phyloP scores from a whole-genome alignment of 2,329 filamentous ascomycete genomes.

The Cercospora brassicicola region DNA sequence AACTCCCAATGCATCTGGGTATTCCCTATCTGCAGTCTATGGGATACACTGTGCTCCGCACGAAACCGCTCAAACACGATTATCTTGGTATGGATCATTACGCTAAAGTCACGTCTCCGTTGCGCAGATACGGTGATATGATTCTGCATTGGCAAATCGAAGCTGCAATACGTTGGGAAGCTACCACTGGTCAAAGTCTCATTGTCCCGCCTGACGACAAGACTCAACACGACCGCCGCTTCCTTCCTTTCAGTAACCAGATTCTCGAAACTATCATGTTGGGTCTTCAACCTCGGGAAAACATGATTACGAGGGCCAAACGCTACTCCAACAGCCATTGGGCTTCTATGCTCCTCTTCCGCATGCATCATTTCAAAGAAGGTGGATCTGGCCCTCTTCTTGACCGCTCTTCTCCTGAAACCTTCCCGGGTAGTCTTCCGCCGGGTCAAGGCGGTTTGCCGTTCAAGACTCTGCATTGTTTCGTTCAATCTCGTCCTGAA shows the following conservation, averaged over 20 bases:
- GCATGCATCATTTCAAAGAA: slow-evolving; percentile 52
- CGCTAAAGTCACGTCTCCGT: slow-evolving; percentile 60
- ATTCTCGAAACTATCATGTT: slow-evolving; percentile 53
- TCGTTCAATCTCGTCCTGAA: slow-evolving; percentile 7
- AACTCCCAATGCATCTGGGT: slow-evolving; percentile 42
- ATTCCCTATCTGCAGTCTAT: slow-evolving; percentile 45
- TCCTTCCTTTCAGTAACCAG: slow-evolving; percentile 53
- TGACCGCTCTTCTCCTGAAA: background rate
- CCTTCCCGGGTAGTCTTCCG: background rate
- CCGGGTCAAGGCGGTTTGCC: slow-evolving; percentile 21
- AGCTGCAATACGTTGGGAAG: slow-evolving; percentile 59
- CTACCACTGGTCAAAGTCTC: slow-evolving; percentile 47
- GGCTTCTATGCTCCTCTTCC: slow-evolving; percentile 56
- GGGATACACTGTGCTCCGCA: slow-evolving; percentile 48
- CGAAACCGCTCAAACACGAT: slow-evolving; percentile 51
- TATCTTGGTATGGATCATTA: slow-evolving; percentile 56
- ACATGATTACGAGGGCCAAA: slow-evolving; percentile 45
- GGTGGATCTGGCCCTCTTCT: background rate
- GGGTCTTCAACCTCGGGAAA: slow-evolving; percentile 47
- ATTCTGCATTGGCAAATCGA: slow-evolving; percentile 66
- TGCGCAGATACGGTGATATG: slow-evolving; percentile 62
- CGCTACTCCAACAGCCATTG: slow-evolving; percentile 48
- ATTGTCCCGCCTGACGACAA: slow-evolving; percentile 32
- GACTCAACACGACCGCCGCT: slow-evolving; percentile 27
- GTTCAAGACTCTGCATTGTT: slow-evolving; percentile 18